A percentile compares a stretch with the other conserved stretches of the same genome.
Conservation (phyloP, 2,329 filamentous ascomycete genomes). For the Colletotrichum orchidophilum region DNA sequence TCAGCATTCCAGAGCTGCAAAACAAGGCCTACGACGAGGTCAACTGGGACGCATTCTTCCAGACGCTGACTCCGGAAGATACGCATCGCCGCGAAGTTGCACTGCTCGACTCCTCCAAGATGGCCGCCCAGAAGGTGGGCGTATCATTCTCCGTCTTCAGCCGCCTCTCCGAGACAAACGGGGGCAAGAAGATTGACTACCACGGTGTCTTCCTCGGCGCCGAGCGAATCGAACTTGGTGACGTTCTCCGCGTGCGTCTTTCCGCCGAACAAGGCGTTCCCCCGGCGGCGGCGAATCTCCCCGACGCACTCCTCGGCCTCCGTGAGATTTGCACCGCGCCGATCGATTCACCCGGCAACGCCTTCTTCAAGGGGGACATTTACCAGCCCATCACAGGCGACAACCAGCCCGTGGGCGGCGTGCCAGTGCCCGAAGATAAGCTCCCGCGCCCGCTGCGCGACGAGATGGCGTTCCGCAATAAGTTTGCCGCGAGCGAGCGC, state of each 20-base stretch:
- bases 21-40: constrained; percentile 52
- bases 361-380: constrained; percentile 53
- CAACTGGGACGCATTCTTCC: constrained; percentile 50
- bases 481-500: constrained; percentile 42
- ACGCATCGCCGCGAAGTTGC: constrained; percentile 51
- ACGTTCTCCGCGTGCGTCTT: constrained; percentile 58
- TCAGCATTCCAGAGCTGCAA: constrained; percentile 50
- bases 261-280: constrained; percentile 42
- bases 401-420: constrained; percentile 32
- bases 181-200: constrained; percentile 47
- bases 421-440: constrained; percentile 45
- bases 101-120: constrained; percentile 60
- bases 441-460: constrained; percentile 53
- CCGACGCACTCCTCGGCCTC: constrained; percentile 48
- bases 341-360: constrained; percentile 43
- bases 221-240: constrained; percentile 57
- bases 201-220: constrained; percentile 61
- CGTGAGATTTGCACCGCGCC: constrained; percentile 50
- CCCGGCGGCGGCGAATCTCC: constrained; percentile 34
- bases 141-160: constrained; percentile 60
- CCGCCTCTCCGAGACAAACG: constrained; percentile 42
- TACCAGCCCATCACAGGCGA: constrained; percentile 46
- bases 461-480: constrained; percentile 51
- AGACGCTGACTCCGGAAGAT: constrained; percentile 45
- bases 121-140: constrained; percentile 59